Base-by-base conservation (phyloP, 805 yeast species). In the Candida maris region DNA sequence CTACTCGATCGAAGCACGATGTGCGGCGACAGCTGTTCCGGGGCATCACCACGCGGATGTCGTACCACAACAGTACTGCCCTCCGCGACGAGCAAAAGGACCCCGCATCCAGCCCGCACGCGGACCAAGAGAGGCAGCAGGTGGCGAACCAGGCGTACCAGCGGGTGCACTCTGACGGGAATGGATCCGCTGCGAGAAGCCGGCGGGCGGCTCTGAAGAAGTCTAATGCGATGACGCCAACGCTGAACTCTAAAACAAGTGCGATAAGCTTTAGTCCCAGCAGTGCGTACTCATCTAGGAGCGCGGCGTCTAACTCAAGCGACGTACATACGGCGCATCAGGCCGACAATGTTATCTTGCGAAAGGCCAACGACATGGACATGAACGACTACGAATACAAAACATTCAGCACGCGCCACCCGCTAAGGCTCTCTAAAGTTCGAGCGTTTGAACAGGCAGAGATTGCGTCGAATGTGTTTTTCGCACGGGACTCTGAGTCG, bases 361-460 rank as follows among this genome's bases (percentile, higher is more conserved):
- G 55, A n/a, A 38, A 44, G 30, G 42, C 42, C 12, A 55, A 17
- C 7, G 31, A 48, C 13, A 39, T 51, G 3, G 60, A 54, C 24
- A 44, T 53, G 41, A 49, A 51, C 30, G 60, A 59, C 28, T 62
- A 58, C 36, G 66, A 62, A 28, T 63, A 62, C 34, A 54, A 56
- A 37, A 57, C 61, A 6, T 63, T 63, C 41, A 52, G 59, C 37
- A 50, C 63, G 1, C 49, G 37, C 2, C 62, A 59, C 32, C 64
- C 64, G 15, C 34, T 63, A 26, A 35, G 67, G 34, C 24, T 54
- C 10, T 56, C 64, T 15, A 63, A 62, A 41, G 48, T 63, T 3
- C 48, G 56, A 30, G 67, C 66, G 4, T 52, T 62, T 39, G 67
- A 63, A 38, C 65, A 62, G 34, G 58, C 63, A 5, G 68, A 63